Conservation (phyloP, 306 rosid genomes). For the Rosa persica region DNA sequence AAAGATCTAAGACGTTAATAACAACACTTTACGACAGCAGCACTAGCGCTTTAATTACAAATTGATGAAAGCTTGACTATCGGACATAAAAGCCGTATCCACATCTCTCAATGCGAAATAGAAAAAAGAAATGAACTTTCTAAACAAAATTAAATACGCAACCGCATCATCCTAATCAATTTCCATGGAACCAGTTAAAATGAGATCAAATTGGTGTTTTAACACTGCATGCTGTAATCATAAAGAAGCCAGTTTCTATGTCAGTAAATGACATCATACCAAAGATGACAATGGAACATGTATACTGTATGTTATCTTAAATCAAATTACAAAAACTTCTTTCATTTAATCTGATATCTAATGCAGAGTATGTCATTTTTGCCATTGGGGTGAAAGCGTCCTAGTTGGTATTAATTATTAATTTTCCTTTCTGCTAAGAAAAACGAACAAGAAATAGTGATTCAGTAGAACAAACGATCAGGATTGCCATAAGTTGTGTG, state of each 20-base stretch:
- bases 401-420: neutral
- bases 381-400: neutral
- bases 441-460: neutral
- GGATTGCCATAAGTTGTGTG: neutral
- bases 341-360: neutral
- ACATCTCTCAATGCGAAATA: neutral
- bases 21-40: neutral
- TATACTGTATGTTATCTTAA: neutral
- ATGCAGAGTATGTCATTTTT: neutral
- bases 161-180: neutral
- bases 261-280: neutral
- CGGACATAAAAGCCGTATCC: neutral
- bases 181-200: neutral
- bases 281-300: neutral
- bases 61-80: neutral
- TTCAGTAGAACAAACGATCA: neutral
- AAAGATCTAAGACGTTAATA: neutral
- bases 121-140: neutral
- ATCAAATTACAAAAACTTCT: neutral
- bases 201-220: neutral
- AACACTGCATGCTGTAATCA: neutral
- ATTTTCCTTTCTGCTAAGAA: neutral
- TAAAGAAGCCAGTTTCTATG: neutral
- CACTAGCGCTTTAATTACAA: neutral
- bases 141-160: neutral